Conservation (phyloP, 2,329 filamentous ascomycete species). For the Sarocladiaceae sp. region DNA sequence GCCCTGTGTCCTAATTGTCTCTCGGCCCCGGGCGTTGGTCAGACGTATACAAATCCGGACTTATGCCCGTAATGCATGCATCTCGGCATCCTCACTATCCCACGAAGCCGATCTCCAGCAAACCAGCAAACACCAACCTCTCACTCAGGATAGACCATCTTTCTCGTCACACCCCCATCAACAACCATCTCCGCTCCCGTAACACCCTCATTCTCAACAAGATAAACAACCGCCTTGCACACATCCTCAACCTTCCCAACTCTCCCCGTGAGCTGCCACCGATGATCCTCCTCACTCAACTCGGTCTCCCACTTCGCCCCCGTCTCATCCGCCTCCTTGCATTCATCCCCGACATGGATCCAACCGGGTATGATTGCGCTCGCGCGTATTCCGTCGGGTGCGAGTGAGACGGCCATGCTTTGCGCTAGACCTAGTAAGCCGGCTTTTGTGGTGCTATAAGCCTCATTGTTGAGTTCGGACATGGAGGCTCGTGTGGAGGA, state of each 20-base stretch:
- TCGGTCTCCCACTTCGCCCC: slow-evolving; percentile 40
- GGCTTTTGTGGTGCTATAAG: slow-evolving; percentile 45
- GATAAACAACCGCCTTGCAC: slow-evolving; percentile 21
- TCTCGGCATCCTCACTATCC: too few species aligned
- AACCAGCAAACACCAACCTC: too few species aligned
- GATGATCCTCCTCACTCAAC: slow-evolving; percentile 36
- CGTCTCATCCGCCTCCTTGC: slow-evolving; percentile 28
- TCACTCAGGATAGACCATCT: slow-evolving; percentile 26
- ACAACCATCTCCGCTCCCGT: slow-evolving; percentile 25
- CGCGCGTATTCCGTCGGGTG: slow-evolving; percentile 37
- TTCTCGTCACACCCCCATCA: slow-evolving; percentile 25
- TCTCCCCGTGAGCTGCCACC: slow-evolving; percentile 45
- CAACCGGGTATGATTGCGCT: slow-evolving; percentile 47
- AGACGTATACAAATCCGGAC: too few species aligned
- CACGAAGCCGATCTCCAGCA: too few species aligned
- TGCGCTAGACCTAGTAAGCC: slow-evolving; percentile 45
- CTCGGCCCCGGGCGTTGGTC: too few species aligned
- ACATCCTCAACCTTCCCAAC: slow-evolving; percentile 45
- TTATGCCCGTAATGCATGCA: too few species aligned
- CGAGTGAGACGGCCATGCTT: slow-evolving; percentile 41
- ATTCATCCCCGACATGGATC: slow-evolving; percentile 42
- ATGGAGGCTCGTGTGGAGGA: slow-evolving; percentile 45
- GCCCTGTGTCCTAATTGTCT: too few species aligned
- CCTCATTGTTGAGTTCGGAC: slow-evolving; percentile 44
- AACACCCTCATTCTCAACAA: slow-evolving; percentile 22